phyloP scores from a whole-genome alignment of 495 filamentous ascomycete species.

The Coniosporium apollinis region DNA sequence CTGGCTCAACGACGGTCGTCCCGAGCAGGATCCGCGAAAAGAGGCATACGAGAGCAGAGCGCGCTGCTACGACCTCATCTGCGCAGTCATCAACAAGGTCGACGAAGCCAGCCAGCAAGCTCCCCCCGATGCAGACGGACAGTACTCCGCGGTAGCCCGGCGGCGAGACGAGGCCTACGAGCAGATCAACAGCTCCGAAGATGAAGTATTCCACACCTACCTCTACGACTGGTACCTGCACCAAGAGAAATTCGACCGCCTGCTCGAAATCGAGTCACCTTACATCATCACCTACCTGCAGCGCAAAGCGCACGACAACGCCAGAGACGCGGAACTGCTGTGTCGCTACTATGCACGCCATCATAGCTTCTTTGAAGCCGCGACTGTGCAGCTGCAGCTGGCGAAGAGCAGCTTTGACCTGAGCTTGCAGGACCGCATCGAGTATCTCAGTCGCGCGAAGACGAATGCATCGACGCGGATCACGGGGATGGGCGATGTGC shows the following conservation, averaged over 20 bases:
- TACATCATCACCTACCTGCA: constrained; percentile 78
- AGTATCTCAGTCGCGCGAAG: constrained; percentile 74
- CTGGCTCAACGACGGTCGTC: constrained; percentile 52
- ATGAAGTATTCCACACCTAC: constrained; percentile 85
- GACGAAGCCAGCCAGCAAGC: constrained; percentile 48
- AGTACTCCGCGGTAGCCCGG: constrained; percentile 52
- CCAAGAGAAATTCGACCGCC: constrained; percentile 63
- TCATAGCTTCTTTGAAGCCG: constrained; percentile 65
- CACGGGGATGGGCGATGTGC: constrained; percentile 36
- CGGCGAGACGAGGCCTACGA: constrained; percentile 74
- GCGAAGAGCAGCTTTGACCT: constrained; percentile 66
- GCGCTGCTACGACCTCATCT: constrained; percentile 68
- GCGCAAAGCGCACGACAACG: constrained; percentile 46
- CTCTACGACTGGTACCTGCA: constrained; percentile 93
- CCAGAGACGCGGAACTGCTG: constrained; percentile 73
- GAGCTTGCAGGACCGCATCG: constrained; percentile 60
- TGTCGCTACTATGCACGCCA: constrained; percentile 78
- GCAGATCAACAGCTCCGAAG: constrained; percentile 66
- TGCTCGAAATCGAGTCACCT: constrained; percentile 66
- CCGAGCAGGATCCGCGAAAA: constrained; percentile 47
- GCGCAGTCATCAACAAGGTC: constrained; percentile 55
- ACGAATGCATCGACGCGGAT: constrained; percentile 69
- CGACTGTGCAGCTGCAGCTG: constrained; percentile 66
- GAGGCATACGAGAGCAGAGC: constrained; percentile 51
- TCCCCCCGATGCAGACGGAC: constrained; percentile 60